These are phyloP conservation scores for Echinochloa phyllopogon DNA, from an alignment of 176 grass and related monocot genomes.

Conservation along the genomic window DNA sequence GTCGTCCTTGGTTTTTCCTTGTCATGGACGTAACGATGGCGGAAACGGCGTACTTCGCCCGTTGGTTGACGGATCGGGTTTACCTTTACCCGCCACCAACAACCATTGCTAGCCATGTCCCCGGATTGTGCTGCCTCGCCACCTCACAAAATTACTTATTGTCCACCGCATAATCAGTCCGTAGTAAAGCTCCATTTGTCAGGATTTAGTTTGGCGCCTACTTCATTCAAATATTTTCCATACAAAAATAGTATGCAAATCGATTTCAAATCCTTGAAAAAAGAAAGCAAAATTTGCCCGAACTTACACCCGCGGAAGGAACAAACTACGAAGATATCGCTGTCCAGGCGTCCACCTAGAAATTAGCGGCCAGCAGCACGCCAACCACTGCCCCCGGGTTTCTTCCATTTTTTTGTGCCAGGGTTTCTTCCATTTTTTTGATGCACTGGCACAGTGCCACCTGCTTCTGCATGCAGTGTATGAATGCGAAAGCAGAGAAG, in stretches of 20 bases:
- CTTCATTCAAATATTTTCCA: neutral
- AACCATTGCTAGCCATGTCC: neutral
- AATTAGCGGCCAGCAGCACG: neutral
- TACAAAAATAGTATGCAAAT: neutral
- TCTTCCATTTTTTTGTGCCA: neutral
- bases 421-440: neutral
- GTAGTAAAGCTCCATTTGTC: neutral
- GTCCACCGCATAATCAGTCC: neutral
- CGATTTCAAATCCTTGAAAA: neutral
- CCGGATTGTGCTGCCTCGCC: constrained; percentile 23
- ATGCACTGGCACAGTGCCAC: constrained; percentile 27
- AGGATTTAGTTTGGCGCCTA: neutral
- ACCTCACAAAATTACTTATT: neutral
- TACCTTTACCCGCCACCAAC: constrained; percentile 40
- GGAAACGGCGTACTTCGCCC: constrained; percentile 1
- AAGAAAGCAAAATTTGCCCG: neutral
- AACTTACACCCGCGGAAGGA: neutral
- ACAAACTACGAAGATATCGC: neutral
- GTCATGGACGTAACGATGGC: constrained; percentile 15
- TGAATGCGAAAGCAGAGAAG: constrained; percentile 32
- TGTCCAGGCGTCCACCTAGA: constrained; percentile 8
- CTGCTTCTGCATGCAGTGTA: constrained; percentile 5
- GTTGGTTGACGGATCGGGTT: neutral
- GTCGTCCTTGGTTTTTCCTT: neutral
- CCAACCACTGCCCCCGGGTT: neutral